Evolutionary conservation across 2,329 filamentous ascomycete genomes (phyloP).

Genomic region (Aspergillus hortae): DNA sequence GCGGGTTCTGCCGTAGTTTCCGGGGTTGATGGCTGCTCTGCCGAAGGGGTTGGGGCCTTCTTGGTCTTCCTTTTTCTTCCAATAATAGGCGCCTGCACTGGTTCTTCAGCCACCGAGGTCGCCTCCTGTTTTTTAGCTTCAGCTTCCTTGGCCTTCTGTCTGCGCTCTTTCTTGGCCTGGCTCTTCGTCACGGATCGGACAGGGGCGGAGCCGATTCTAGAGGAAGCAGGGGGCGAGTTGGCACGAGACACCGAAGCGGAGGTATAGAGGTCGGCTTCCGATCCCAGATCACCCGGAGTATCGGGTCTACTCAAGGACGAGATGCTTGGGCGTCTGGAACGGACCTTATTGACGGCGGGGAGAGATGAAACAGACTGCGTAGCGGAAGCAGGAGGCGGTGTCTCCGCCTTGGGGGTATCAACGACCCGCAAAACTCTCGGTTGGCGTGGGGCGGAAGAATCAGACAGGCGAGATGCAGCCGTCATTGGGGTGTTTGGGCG

Average conservation of each 20-base stretch:
- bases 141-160: constrained; percentile 47
- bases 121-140: constrained; percentile 44
- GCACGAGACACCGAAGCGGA: constrained; percentile 59
- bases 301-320: constrained; percentile 58
- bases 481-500: constrained; percentile 49
- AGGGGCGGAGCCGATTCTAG: constrained; percentile 57
- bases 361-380: constrained; percentile 31
- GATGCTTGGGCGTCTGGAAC: constrained; percentile 40
- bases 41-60: constrained; percentile 35
- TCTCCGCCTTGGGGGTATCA: constrained; percentile 53
- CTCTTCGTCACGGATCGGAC: constrained; percentile 59
- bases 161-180: constrained; percentile 58
- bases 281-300: constrained; percentile 58
- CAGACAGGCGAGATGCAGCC: constrained; percentile 33
- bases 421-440: constrained; percentile 56
- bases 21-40: constrained; percentile 15
- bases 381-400: constrained; percentile 27
- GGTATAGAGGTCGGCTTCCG: constrained; percentile 56
- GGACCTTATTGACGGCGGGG: constrained; percentile 26
- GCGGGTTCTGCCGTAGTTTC: constrained; percentile 11
- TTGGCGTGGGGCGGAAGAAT: constrained; percentile 37
- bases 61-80: constrained; percentile 60
- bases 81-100: constrained; percentile 58
- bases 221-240: constrained; percentile 52
- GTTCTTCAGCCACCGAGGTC: constrained; percentile 44